phyloP scores from a whole-genome alignment of 2,329 filamentous ascomycete genomes.

The Domatiomyces globalis region DNA sequence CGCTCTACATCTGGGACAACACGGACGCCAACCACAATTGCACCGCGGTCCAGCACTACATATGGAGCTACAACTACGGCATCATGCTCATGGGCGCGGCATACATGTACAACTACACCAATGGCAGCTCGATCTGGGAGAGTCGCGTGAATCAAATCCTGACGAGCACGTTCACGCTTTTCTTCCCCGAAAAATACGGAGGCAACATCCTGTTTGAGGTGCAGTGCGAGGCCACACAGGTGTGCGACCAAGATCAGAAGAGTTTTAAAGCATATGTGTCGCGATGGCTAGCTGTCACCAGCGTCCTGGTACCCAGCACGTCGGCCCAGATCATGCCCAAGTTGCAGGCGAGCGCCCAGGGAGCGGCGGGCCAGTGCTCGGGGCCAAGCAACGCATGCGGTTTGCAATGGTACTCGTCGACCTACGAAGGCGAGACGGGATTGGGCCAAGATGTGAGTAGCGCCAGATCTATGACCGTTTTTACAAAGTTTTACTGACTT shows the following conservation, averaged over 20 bases:
- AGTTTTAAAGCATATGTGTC: conserved; percentile 52
- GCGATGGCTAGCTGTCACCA: conserved; percentile 44
- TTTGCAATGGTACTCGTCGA: conserved; percentile 27
- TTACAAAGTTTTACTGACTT: conserved; percentile 2
- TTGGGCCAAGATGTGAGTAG: conserved; percentile 28
- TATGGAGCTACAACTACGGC: conserved; percentile 45
- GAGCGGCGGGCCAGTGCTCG: conserved; percentile 41
- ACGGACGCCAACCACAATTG: conserved; percentile 39
- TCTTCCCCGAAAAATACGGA: conserved; percentile 34
- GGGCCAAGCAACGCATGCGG: conserved; percentile 34
- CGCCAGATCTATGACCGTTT: too few species aligned
- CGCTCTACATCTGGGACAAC: conserved; percentile 40
- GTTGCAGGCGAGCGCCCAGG: conserved; percentile 38
- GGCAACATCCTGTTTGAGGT: conserved; percentile 45
- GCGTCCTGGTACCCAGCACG: conserved; percentile 44
- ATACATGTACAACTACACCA: conserved; percentile 40
- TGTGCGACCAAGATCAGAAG: conserved; percentile 48
- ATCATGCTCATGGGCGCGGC: conserved; percentile 42
- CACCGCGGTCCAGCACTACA: conserved; percentile 28
- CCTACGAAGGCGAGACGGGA: conserved; percentile 25
- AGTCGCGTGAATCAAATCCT: conserved; percentile 39
- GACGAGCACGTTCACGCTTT: conserved; percentile 35
- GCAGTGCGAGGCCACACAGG: conserved; percentile 40
- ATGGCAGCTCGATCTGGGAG: conserved; percentile 38
- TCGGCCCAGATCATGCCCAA: conserved; percentile 36